Evolutionary conservation across 441 rosid genomes (phyloP).

Genomic region (Arabidopsis hybrid): DNA sequence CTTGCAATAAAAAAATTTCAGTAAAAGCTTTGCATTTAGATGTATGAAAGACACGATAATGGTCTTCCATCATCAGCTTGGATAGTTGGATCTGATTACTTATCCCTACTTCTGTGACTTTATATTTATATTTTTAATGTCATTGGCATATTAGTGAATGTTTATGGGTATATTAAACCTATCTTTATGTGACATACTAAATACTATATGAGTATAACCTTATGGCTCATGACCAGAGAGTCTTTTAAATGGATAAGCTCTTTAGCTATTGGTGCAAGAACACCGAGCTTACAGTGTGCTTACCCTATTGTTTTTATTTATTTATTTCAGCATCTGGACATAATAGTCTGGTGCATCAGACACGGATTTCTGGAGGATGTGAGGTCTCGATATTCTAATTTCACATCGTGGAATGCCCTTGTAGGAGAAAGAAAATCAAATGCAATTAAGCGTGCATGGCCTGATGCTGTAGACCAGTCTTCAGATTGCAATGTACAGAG

Average conservation of each 20-base stretch:
- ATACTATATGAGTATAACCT: constrained; percentile 12
- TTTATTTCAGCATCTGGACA: constrained; percentile 79
- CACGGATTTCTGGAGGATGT: constrained; percentile 73
- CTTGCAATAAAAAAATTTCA: constrained; percentile 7
- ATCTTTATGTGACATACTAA: not conserved
- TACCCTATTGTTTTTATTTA: constrained; percentile 35
- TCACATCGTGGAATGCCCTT: constrained; percentile 60
- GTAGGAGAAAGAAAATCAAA: constrained; percentile 78
- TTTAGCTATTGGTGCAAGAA: constrained; percentile 11
- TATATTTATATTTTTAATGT: constrained; percentile 9
- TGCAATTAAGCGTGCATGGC: constrained; percentile 87
- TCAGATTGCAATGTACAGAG: constrained; percentile 58
- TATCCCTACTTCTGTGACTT: not conserved
- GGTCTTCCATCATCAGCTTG: constrained; percentile 17
- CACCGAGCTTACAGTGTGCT: not conserved
- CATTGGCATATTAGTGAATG: constrained; percentile 11
- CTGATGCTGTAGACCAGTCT: constrained; percentile 67
- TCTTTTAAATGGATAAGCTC: constrained; percentile 11
- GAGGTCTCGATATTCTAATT: constrained; percentile 57
- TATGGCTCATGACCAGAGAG: constrained; percentile 12
- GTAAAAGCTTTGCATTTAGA: constrained; percentile 11
- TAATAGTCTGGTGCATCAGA: constrained; percentile 81
- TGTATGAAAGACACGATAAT: constrained; percentile 13
- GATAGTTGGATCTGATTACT: constrained; percentile 6
- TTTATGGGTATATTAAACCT: constrained; percentile 11